Evolutionary conservation across 129 eudicot species (phyloP).

Genomic region (Escallonia herrerae): DNA sequence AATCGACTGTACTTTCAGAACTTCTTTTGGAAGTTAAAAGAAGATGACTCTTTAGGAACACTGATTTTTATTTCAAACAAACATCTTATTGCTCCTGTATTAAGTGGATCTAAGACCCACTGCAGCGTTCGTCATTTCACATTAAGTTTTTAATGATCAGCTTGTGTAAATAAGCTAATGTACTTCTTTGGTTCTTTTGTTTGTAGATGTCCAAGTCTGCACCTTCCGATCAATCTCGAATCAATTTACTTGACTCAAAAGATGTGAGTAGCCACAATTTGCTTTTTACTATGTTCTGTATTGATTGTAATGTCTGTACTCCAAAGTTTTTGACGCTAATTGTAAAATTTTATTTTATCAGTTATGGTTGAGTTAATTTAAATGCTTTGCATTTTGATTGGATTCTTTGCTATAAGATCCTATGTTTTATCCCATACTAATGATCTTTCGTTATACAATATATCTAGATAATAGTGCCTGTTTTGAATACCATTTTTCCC

Average conservation of each 20-base stretch:
- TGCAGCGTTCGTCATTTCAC: background rate
- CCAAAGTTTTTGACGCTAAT: background rate
- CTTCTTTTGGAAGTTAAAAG: no score
- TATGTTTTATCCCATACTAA: background rate
- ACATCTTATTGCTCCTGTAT: background rate
- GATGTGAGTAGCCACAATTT: constrained; percentile 60
- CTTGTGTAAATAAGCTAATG: background rate
- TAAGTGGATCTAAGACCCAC: background rate
- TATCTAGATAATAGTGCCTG: no score
- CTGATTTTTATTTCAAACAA: background rate
- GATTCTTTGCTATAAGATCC: background rate
- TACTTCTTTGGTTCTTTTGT: constrained; percentile 2
- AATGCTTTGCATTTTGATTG: background rate
- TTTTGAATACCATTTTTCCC: no score
- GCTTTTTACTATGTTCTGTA: background rate
- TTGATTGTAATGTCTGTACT: background rate
- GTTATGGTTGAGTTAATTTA: background rate
- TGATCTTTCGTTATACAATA: no score
- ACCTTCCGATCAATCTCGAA: constrained; percentile 91
- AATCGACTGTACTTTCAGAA: no score
- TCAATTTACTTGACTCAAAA: constrained; percentile 86
- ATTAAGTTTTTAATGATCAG: background rate
- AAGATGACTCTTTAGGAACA: background rate
- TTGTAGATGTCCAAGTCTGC: constrained; percentile 97
- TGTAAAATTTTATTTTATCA: background rate